Evolutionary conservation across 2,329 filamentous ascomycete species (phyloP).

Genomic region (Ceratocystis variospora): DNA sequence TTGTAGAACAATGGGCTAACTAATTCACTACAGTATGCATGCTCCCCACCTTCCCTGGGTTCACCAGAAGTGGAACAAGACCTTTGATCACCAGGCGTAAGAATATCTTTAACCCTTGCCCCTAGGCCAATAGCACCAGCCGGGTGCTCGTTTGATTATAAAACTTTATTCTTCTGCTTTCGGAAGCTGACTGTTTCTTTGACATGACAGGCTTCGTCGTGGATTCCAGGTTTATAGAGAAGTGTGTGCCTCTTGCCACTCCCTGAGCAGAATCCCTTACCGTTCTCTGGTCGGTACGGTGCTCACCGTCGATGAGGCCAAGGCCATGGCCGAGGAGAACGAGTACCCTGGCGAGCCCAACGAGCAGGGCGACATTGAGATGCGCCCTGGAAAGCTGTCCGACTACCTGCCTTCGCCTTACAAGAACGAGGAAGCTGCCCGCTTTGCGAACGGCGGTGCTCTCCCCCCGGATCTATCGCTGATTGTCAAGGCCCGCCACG

Average conservation of each 20-base stretch:
- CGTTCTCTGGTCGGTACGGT: constrained; percentile 78
- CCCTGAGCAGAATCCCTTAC: constrained; percentile 85
- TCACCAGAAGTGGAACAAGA: constrained; percentile 81
- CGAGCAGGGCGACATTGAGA: constrained; percentile 94
- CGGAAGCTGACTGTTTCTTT: background rate
- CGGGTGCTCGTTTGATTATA: no score
- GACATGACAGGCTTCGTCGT: constrained; percentile 62
- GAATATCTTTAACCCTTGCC: constrained; percentile 28
- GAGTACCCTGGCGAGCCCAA: constrained; percentile 98
- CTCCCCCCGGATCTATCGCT: constrained; percentile 93
- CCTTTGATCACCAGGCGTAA: constrained; percentile 94
- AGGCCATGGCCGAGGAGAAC: constrained; percentile 91
- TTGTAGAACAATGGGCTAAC: constrained; percentile 23
- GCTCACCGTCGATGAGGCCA: constrained; percentile 96
- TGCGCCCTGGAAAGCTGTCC: constrained; percentile 95
- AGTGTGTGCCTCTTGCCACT: constrained; percentile 97
- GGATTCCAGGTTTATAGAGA: constrained; percentile 99
- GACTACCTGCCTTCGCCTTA: constrained; percentile 92
- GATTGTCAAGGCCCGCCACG: constrained; percentile 95
- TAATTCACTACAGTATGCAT: constrained; percentile 54
- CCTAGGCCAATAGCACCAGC: background rate
- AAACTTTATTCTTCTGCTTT: no score
- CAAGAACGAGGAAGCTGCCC: constrained; percentile 97
- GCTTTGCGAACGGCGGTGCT: constrained; percentile 95
- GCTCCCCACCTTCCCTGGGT: constrained; percentile 90